Evolutionary conservation across 2,329 filamentous ascomycete genomes (phyloP).

Genomic region (Hymenoscyphus fructigenus): DNA sequence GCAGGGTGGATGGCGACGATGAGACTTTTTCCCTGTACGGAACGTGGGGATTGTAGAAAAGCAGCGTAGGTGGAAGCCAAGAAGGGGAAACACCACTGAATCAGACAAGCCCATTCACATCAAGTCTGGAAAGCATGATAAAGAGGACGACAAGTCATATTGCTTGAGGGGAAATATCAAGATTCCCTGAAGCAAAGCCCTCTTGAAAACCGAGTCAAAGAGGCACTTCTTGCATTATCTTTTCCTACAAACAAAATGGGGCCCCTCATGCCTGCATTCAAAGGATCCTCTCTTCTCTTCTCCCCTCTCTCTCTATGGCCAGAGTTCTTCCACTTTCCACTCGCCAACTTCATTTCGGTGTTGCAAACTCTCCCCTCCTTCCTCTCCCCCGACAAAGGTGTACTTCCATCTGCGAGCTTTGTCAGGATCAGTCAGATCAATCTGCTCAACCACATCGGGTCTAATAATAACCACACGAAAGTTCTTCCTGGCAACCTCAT

Average conservation of each 20-base stretch:
- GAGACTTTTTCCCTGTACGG: slow-evolving; percentile 12
- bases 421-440: too few relatives aligned
- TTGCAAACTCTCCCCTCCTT: slow-evolving; percentile 35
- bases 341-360: slow-evolving; percentile 53
- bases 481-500: slow-evolving; percentile 61
- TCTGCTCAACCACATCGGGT: too few relatives aligned
- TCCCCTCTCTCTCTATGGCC: slow-evolving; percentile 28
- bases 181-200: neutral
- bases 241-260: neutral
- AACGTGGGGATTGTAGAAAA: slow-evolving; percentile 21
- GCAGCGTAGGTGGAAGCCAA: slow-evolving; percentile 10
- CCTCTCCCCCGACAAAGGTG: slow-evolving; percentile 48
- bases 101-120: slow-evolving; percentile 3
- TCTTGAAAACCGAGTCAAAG: neutral
- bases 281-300: slow-evolving; percentile 4
- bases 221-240: slow-evolving; percentile 9
- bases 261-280: neutral
- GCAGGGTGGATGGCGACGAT: slow-evolving; percentile 15
- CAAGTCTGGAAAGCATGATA: slow-evolving; percentile 3
- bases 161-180: neutral
- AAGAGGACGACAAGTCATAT: slow-evolving; percentile 7
- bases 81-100: neutral
- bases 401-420: slow-evolving; percentile 58
- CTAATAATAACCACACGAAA: slow-evolving; percentile 81
- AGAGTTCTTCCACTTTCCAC: slow-evolving; percentile 46